Percentiles rank a stretch among this genome's conserved stretches.
These are phyloP conservation scores for Globisporangium irregulare DNA, from an alignment of 352 stramenopile genomes.

Conservation along the genomic window DNA sequence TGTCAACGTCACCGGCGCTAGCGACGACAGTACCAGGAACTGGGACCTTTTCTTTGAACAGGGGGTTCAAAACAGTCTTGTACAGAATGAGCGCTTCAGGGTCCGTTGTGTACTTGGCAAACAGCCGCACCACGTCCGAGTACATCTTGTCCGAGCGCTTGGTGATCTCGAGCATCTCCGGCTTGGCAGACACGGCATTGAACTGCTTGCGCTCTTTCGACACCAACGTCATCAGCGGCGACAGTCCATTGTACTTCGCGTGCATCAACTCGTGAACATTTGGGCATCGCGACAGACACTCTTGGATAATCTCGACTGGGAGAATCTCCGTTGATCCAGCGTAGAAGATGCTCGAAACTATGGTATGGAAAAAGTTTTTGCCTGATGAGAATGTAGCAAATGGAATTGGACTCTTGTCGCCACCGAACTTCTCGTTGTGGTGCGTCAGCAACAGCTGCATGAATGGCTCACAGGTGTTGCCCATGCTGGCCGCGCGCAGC, in stretches of 20 bases:
- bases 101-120: conserved; percentile 39
- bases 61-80: conserved; percentile 1
- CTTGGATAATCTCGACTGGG: conserved; percentile 27
- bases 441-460: conserved; percentile 48
- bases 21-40: neutral
- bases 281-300: conserved; percentile 30
- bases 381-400: neutral
- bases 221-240: conserved; percentile 48
- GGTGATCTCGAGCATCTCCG: neutral
- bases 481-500: conserved; percentile 40
- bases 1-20: neutral
- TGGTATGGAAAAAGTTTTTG: conserved; percentile 55
- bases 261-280: conserved; percentile 36
- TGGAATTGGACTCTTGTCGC: conserved; percentile 19
- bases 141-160: conserved; percentile 31
- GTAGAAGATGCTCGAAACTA: conserved; percentile 20
- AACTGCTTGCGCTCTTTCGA: conserved; percentile 20
- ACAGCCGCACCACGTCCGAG: conserved; percentile 42
- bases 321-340: conserved; percentile 20
- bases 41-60: conserved; percentile 1
- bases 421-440: conserved; percentile 25
- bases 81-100: conserved; percentile 33
- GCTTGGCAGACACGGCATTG: conserved; percentile 14
- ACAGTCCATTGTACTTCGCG: conserved; percentile 38
- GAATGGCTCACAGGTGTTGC: conserved; percentile 33